These are phyloP conservation scores for Parasarocladium wereldwijsianum DNA, from an alignment of 2,329 filamentous ascomycete species.

Conservation along the genomic window DNA sequence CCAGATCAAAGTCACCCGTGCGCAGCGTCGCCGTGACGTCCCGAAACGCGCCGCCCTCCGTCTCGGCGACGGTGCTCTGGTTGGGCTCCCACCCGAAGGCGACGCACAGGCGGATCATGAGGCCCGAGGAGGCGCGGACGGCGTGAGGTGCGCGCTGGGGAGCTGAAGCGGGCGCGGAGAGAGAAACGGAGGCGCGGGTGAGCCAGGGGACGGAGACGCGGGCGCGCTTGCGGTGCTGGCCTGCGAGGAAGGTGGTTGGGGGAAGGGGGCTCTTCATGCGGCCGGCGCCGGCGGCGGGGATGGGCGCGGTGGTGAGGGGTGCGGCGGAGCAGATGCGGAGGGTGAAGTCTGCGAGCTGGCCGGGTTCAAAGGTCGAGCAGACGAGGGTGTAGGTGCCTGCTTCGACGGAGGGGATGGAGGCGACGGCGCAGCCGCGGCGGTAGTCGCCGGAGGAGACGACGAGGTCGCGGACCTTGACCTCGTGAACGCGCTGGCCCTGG, in stretches of 20 bases:
- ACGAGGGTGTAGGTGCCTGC: constrained; percentile 74
- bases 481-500: constrained; percentile 53
- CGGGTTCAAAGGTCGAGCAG: constrained; percentile 78
- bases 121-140: constrained; percentile 27
- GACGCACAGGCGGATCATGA: constrained; percentile 51
- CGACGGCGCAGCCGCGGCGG: constrained; percentile 60
- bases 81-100: constrained; percentile 60
- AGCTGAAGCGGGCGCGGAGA: constrained; percentile 10
- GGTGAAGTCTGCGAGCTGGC: constrained; percentile 59
- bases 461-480: constrained; percentile 61
- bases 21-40: constrained; percentile 53
- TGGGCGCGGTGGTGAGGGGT: constrained; percentile 38
- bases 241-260: constrained; percentile 34
- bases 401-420: constrained; percentile 44
- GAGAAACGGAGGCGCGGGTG: constrained; percentile 34
- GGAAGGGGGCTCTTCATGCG: constrained; percentile 47
- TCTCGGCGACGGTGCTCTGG: constrained; percentile 47
- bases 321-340: constrained; percentile 57
- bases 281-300: constrained; percentile 64
- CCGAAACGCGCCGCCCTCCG: constrained; percentile 58
- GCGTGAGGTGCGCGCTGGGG: constrained; percentile 5
- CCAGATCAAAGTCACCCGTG: constrained; percentile 60
- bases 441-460: constrained; percentile 81
- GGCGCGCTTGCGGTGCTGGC: constrained; percentile 24
- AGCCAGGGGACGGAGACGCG: constrained; percentile 29